Conservation (phyloP, 1,284 basidiomycete genomes). For the Austropuccinia psidii region DNA sequence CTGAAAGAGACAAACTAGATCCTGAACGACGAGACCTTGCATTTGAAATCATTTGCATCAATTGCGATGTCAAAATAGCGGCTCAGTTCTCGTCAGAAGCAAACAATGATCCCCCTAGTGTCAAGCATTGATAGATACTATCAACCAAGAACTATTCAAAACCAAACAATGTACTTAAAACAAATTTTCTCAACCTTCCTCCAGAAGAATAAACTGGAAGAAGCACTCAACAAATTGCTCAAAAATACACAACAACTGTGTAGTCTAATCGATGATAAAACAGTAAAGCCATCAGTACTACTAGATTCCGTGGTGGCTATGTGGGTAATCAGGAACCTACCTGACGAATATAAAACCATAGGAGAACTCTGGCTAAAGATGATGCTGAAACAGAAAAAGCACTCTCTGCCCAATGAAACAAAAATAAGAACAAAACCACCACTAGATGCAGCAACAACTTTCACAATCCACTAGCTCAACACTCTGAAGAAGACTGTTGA, state of each 20-base stretch:
- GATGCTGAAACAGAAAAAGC: no score
- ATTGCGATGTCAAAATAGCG: conserved; percentile 14
- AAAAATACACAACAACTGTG: neutral
- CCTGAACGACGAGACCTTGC: neutral
- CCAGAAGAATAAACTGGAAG: neutral
- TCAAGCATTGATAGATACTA: neutral
- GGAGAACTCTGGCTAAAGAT: no score
- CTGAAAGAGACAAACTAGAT: neutral
- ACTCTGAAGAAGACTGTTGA: no score
- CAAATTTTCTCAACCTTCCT: neutral
- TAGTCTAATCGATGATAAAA: neutral
- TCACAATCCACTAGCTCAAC: no score
- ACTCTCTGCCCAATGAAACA: no score
- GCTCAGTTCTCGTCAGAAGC: neutral
- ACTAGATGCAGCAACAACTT: no score
- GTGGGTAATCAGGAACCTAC: conserved; percentile 1
- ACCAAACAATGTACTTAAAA: conserved; percentile 1
- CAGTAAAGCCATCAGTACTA: neutral
- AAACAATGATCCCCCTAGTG: neutral
- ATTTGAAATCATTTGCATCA: neutral
- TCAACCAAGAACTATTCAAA: conserved; percentile 2
- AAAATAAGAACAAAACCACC: no score
- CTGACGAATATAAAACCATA: neutral
- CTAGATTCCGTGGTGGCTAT: neutral
- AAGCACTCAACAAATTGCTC: neutral